Conservation (phyloP, 768 basidiomycete genomes). For the Amanita jacksonii region DNA sequence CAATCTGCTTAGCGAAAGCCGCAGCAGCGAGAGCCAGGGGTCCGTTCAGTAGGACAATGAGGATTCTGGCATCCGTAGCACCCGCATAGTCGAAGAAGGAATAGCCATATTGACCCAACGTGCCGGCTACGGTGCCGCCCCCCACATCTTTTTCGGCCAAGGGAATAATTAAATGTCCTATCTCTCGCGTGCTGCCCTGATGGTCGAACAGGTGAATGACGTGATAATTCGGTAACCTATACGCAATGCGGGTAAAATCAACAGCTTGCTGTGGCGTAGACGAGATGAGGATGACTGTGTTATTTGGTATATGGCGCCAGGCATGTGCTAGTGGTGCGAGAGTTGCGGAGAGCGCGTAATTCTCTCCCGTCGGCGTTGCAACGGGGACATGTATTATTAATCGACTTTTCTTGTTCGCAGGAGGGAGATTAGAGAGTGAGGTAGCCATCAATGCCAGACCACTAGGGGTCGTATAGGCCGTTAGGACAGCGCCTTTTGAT, state of each 20-base stretch:
- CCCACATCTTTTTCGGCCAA: slow-evolving; percentile 22
- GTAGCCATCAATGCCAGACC: slow-evolving; percentile 80
- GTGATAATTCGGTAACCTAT: slow-evolving; percentile 55
- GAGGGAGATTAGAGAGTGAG: slow-evolving; percentile 64
- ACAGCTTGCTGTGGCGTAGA: slow-evolving; percentile 77
- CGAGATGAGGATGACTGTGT: slow-evolving; percentile 69
- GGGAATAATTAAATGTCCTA: slow-evolving; percentile 42
- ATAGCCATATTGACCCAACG: slow-evolving; percentile 52
- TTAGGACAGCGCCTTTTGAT: slow-evolving; percentile 48
- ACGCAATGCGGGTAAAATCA: slow-evolving; percentile 70
- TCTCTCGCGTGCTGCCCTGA: slow-evolving; percentile 67
- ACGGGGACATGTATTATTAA: slow-evolving; percentile 80
- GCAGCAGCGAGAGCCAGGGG: slow-evolving; percentile 61
- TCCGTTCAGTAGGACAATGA: slow-evolving; percentile 68
- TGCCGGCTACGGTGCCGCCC: slow-evolving; percentile 31
- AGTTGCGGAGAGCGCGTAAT: slow-evolving; percentile 67
- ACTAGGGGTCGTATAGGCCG: slow-evolving; percentile 75
- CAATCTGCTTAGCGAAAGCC: slow-evolving; percentile 30
- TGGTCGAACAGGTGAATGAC: slow-evolving; percentile 91
- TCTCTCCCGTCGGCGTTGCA: slow-evolving; percentile 53
- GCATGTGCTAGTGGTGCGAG: slow-evolving; percentile 57
- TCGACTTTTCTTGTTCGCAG: slow-evolving; percentile 50
- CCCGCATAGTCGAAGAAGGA: slow-evolving; percentile 72
- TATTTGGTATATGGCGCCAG: slow-evolving; percentile 51
- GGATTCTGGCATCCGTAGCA: slow-evolving; percentile 48